A percentile compares a stretch with the other conserved stretches of the same genome.
Conservation (phyloP, 768 basidiomycete genomes). For the Butyriboletus loyo region DNA sequence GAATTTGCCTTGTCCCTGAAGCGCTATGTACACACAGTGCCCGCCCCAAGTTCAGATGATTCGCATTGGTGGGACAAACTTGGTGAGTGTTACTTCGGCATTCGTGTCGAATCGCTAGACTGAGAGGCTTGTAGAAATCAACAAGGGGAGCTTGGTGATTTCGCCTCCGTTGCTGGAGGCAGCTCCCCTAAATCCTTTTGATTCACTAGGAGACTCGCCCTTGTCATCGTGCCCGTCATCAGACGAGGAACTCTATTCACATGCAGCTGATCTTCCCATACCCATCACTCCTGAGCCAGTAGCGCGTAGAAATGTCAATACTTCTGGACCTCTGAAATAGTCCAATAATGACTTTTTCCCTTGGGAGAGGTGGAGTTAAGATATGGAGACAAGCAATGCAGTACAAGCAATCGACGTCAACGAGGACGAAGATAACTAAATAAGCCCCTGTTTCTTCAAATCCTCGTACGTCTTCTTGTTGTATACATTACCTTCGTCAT, state of each 20-base stretch:
- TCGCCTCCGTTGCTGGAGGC: conserved; percentile 43
- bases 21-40: conserved; percentile 50
- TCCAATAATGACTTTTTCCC: neutral
- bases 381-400: neutral
- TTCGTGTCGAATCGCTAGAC: neutral
- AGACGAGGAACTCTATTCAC: conserved; percentile 79
- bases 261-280: conserved; percentile 66
- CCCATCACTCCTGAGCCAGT: conserved; percentile 51
- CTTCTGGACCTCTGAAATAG: conserved; percentile 11
- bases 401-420: conserved; percentile 1
- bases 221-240: conserved; percentile 75
- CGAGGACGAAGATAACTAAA: conserved; percentile 38
- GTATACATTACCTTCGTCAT: conserved; percentile 98
- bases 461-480: conserved; percentile 98
- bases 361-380: neutral
- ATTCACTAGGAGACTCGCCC: conserved; percentile 62
- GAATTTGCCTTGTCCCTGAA: conserved; percentile 1
- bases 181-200: conserved; percentile 65
- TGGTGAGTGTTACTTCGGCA: conserved; percentile 40
- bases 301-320: conserved; percentile 1
- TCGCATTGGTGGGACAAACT: conserved; percentile 75
- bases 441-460: conserved; percentile 91
- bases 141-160: conserved; percentile 18
- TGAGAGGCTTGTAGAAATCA: conserved; percentile 12
- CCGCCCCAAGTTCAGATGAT: conserved; percentile 81